These are phyloP conservation scores for Rhizopus microsporus DNA, from an alignment of 371 early-diverging fungal genomes.

Conservation along the genomic window DNA sequence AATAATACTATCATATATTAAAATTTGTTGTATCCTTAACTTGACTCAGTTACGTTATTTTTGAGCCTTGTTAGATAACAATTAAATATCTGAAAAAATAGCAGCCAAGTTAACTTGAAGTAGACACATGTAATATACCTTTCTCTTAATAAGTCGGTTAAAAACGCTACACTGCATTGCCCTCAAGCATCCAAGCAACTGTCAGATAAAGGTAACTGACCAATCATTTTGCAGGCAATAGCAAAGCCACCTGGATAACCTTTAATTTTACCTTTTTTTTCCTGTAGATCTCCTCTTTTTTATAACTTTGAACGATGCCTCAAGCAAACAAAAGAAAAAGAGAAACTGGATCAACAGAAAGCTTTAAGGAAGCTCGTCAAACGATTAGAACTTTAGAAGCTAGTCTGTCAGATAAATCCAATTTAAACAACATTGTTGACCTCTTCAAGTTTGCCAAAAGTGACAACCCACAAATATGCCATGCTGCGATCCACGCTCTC, in stretches of 20 bases:
- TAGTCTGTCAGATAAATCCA: conserved; percentile 53
- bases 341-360: conserved; percentile 11
- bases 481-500: conserved; percentile 73
- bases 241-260: conserved; percentile 1
- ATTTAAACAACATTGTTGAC: conserved; percentile 62
- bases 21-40: too few species aligned
- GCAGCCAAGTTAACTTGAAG: too few species aligned
- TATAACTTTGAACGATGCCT: conserved; percentile 11
- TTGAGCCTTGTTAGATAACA: too few species aligned
- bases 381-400: conserved; percentile 57
- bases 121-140: too few species aligned
- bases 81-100: too few species aligned
- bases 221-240: neutral
- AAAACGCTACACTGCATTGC: too few species aligned
- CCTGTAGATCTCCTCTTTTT: neutral
- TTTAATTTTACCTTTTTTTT: neutral
- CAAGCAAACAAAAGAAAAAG: conserved; percentile 26
- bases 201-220: too few species aligned
- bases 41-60: too few species aligned
- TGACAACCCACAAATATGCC: conserved; percentile 26
- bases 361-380: conserved; percentile 28
- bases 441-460: conserved; percentile 54
- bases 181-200: neutral
- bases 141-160: too few species aligned
- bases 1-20: too few species aligned